Conservation (phyloP, 345 rosid species). For the Ailanthus altissimus region DNA sequence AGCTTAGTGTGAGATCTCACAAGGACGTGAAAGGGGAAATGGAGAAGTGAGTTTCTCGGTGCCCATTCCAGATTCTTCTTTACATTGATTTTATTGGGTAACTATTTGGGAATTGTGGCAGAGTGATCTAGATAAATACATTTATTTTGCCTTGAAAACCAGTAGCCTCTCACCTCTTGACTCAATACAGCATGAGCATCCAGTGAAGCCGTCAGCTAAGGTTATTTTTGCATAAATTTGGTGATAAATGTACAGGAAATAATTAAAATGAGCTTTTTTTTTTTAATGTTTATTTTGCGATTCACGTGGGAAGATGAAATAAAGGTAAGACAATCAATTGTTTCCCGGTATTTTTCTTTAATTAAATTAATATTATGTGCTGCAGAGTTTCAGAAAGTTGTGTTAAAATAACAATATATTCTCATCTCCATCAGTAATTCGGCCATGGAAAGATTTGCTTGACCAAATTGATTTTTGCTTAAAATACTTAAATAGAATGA, state of each 20-base stretch:
- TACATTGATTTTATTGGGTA: neutral
- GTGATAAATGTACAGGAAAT: constrained; percentile 32
- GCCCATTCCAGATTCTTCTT: neutral
- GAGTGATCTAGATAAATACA: constrained; percentile 4
- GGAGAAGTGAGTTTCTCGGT: neutral
- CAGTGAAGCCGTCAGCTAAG: constrained; percentile 7
- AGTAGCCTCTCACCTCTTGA: neutral
- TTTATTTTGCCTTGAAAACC: neutral
- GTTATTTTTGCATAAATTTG: constrained; percentile 11
- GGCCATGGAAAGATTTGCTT: neutral
- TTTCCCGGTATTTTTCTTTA: neutral
- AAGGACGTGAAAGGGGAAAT: neutral
- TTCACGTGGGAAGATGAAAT: neutral
- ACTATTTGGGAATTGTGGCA: constrained; percentile 1
- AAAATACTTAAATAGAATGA: neutral
- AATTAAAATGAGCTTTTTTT: constrained; percentile 1
- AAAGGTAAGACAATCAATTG: neutral
- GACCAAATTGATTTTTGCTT: neutral
- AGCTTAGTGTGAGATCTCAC: neutral
- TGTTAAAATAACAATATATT: neutral
- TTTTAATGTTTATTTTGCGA: too few species aligned
- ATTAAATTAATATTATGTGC: neutral
- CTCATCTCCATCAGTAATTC: neutral
- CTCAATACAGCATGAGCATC: neutral
- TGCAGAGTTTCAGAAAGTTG: neutral